Base-by-base conservation (phyloP, 2,329 filamentous ascomycete species). In the Exophiala aquamarina region DNA sequence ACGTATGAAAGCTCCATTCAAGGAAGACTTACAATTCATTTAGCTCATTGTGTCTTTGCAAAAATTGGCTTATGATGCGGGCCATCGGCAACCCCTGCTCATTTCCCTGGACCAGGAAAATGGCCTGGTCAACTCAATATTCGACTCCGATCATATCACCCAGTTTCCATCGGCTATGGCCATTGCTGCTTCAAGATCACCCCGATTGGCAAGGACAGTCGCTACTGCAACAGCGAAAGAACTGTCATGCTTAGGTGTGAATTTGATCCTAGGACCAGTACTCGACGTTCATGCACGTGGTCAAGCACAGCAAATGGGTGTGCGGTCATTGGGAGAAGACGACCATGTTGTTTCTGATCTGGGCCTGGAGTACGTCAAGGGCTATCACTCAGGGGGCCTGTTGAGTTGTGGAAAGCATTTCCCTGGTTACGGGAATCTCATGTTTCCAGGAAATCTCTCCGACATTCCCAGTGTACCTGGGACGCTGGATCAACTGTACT, bases 111-210 rank as follows among this genome's bases (percentile, higher is more conserved):
- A 97, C 63, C 92, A 97, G 66, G 92, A 97, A 67, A 97, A 97
- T 81, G 92, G 92, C 55, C 91, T 91, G 2, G 91, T 96, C 66
- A 96, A 96, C 71, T 95, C 89, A 69, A 78, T 96, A 3, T 95
- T 93, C 61, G 91, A 96, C 65, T 89, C 95, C 59, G 89, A 93
- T 62, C 93, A 91, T 64, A 91, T 96, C 58, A 89, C 89, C 57
- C 92, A 97, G 65, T 97, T 95, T 59, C 92, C 92, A 4, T 95
- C 90, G 62, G 88, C 91, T 53, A 96, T 97, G 91, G 92, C 91
- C 8, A 79, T 96, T 50, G 89, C 91, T n/a, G 92, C 92, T 14
- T 90, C 90, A 5, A 89, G 90, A 18, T 91, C 86, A 9, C 84
- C 83, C 20, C 82, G 92, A 7, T 74, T 96, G 44, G 89, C 91